These are phyloP conservation scores for Macrotyloma uniflorum DNA, from an alignment of 306 rosid species.

Conservation along the genomic window DNA sequence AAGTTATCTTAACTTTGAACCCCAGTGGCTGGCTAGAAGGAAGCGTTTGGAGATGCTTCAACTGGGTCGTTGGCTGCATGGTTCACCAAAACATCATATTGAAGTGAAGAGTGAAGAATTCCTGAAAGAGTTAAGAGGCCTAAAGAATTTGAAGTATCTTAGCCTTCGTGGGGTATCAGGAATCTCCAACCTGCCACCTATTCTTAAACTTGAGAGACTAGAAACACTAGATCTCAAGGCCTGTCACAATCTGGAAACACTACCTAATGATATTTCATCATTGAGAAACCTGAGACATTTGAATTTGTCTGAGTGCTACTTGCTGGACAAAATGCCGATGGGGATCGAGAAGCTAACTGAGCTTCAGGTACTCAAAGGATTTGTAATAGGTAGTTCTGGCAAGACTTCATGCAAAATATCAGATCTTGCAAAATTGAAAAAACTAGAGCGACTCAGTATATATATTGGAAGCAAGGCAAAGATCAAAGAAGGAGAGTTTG, in stretches of 20 bases:
- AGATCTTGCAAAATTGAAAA: not conserved
- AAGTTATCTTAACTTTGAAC: not conserved
- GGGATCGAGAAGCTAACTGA: slow-evolving; percentile 35
- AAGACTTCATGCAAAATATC: slow-evolving; percentile 3
- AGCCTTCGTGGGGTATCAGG: slow-evolving; percentile 33
- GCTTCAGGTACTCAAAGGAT: slow-evolving; percentile 49
- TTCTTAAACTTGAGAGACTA: not conserved
- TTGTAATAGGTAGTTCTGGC: slow-evolving; percentile 13
- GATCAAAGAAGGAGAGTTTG: not conserved
- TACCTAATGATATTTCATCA: slow-evolving; percentile 34
- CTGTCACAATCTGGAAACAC: slow-evolving; percentile 35
- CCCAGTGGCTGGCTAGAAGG: not conserved
- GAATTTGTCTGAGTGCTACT: slow-evolving; percentile 45
- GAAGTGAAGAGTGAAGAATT: not conserved
- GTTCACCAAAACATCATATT: not conserved
- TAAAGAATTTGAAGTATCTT: not conserved
- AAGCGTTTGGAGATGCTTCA: slow-evolving; percentile 7
- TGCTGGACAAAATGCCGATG: slow-evolving; percentile 48
- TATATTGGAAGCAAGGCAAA: not conserved
- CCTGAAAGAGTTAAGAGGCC: not conserved
- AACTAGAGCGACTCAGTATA: not conserved
- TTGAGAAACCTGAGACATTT: slow-evolving; percentile 37
- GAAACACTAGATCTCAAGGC: slow-evolving; percentile 34
- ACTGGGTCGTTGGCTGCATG: slow-evolving; percentile 31
- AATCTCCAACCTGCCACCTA: not conserved